phyloP scores from a whole-genome alignment of 768 basidiomycete species.

The Thelephora aurantiotincta region DNA sequence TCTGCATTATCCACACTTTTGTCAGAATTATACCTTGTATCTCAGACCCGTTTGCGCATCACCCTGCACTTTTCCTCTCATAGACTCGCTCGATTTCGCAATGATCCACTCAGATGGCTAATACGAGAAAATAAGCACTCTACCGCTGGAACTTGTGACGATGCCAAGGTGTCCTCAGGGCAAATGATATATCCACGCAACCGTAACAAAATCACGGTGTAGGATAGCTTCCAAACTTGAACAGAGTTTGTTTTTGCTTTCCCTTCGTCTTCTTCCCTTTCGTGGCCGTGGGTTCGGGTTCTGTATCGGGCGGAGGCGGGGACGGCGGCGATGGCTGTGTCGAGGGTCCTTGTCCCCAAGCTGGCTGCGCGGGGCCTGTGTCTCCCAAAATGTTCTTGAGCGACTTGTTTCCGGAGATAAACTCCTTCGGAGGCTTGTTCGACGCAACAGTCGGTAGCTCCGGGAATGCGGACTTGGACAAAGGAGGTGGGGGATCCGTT shows the following conservation, averaged over 20 bases:
- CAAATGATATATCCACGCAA: no score
- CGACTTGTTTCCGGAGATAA: constrained; percentile 49
- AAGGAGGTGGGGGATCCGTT: constrained; percentile 23
- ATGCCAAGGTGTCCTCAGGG: no score
- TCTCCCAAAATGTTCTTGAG: constrained; percentile 53
- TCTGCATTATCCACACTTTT: no score
- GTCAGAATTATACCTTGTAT: no score
- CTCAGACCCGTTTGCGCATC: no score
- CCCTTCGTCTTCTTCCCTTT: constrained; percentile 70
- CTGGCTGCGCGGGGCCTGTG: constrained; percentile 18
- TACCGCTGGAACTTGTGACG: no score
- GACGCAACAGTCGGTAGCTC: constrained; percentile 38
- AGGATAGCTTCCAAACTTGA: constrained; percentile 44
- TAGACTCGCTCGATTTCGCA: no score
- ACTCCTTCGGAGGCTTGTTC: constrained; percentile 25
- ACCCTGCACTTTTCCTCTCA: no score
- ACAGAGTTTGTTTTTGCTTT: constrained; percentile 77
- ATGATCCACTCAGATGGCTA: no score
- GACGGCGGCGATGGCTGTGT: constrained; percentile 4
- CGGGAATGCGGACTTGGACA: constrained; percentile 52
- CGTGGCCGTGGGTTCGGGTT: constrained; percentile 8
- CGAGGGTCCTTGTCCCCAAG: constrained; percentile 15
- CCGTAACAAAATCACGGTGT: constrained; percentile 9
- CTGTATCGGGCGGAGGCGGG: constrained; percentile 7
- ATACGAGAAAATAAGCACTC: no score